Evolutionary conservation across 192 early-diverging fungal species (phyloP).

Genomic region (Rhizophlyctis rosea): DNA sequence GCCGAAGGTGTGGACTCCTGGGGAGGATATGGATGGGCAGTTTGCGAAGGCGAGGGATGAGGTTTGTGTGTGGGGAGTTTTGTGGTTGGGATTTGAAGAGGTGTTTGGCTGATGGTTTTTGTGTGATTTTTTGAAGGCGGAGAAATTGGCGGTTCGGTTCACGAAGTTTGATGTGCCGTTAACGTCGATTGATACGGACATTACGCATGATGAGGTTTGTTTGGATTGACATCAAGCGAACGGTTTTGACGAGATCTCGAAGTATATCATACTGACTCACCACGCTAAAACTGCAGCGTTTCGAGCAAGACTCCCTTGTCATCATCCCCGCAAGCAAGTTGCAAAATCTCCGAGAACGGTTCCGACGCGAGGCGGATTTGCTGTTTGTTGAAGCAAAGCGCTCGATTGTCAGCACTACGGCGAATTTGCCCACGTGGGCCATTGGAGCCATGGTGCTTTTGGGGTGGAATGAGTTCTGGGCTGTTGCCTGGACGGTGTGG

Average conservation of each 20-base stretch:
- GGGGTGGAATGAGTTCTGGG: slow-evolving; percentile 95
- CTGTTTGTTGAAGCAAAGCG: slow-evolving; percentile 96
- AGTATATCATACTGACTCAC: no score
- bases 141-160: slow-evolving; percentile 65
- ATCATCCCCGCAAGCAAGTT: slow-evolving; percentile 40
- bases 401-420: slow-evolving; percentile 82
- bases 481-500: no score
- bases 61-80: slow-evolving; percentile 19
- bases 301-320: slow-evolving; percentile 33
- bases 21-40: slow-evolving; percentile 89
- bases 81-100: slow-evolving; percentile 5
- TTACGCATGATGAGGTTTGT: slow-evolving; percentile 47
- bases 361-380: slow-evolving; percentile 85
- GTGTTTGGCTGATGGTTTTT: no score
- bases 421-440: slow-evolving; percentile 85
- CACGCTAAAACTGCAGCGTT: no score
- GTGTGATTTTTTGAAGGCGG: slow-evolving; percentile 31
- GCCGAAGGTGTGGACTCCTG: slow-evolving; percentile 91
- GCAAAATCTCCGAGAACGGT: slow-evolving; percentile 63
- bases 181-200: slow-evolving; percentile 27
- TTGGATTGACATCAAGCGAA: no score
- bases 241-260: no score
- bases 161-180: slow-evolving; percentile 66
- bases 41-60: slow-evolving; percentile 72
- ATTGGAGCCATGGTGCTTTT: slow-evolving; percentile 71